phyloP scores from a whole-genome alignment of 78 protist genomes.

The Chrysochromulina tobinii region DNA sequence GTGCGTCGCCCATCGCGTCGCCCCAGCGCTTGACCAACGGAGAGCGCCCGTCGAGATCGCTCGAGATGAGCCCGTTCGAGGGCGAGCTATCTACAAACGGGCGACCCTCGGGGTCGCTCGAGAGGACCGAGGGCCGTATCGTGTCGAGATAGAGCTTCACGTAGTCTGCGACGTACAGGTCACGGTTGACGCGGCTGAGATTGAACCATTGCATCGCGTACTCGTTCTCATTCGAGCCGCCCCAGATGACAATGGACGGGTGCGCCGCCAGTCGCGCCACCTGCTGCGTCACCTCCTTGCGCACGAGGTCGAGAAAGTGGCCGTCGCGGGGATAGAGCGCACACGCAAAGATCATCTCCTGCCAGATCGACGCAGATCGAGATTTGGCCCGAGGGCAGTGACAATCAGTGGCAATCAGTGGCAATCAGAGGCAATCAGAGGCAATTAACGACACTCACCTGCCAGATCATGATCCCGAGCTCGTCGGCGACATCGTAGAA shows the following conservation, averaged over 20 bases:
- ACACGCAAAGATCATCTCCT: conserved; percentile 52
- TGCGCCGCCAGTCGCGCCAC: conserved; percentile 33
- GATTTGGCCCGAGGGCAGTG: no score
- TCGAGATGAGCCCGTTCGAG: background rate
- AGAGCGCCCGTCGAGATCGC: no score
- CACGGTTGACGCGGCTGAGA: conserved; percentile 25
- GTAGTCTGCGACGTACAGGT: background rate
- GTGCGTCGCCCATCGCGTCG: background rate
- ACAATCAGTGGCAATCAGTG: no score
- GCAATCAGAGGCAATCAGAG: no score
- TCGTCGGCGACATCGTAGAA: conserved; percentile 41
- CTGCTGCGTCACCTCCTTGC: background rate
- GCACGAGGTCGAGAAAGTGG: conserved; percentile 61
- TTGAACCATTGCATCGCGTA: conserved; percentile 13
- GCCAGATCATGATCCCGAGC: conserved; percentile 41
- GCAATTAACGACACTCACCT: background rate
- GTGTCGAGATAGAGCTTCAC: background rate
- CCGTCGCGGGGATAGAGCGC: conserved; percentile 77
- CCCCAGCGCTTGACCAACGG: conserved; percentile 20
- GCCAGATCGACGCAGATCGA: no score
- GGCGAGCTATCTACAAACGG: background rate
- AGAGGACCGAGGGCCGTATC: background rate
- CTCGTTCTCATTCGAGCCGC: conserved; percentile 64
- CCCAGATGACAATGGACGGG: conserved; percentile 46
- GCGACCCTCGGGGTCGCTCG: background rate